Percentiles rank a stretch among this genome's conserved stretches.
These are phyloP conservation scores for Ilyonectria destructans DNA, from an alignment of 2,329 filamentous ascomycete genomes.

Conservation along the genomic window DNA sequence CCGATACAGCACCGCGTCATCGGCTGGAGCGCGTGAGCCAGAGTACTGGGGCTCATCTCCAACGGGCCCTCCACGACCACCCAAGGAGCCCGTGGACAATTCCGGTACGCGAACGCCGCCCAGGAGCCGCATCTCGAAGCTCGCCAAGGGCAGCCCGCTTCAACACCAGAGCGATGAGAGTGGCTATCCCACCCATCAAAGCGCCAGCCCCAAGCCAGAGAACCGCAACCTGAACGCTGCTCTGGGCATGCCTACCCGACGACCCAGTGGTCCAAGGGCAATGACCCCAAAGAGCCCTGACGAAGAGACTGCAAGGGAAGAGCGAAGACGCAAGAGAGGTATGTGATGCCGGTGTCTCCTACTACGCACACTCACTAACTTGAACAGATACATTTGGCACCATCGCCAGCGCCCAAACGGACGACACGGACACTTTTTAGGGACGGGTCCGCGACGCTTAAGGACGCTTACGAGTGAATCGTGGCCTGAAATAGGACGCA, in stretches of 20 bases:
- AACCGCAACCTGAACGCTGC: slow-evolving; percentile 72
- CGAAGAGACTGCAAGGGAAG: slow-evolving; percentile 63
- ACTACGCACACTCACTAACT: slow-evolving; percentile 26
- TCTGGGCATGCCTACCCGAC: slow-evolving; percentile 66
- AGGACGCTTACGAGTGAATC: slow-evolving; percentile 23
- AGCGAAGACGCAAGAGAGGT: slow-evolving; percentile 73
- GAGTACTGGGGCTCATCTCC: slow-evolving; percentile 65
- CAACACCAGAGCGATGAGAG: slow-evolving; percentile 71
- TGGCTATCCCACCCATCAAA: slow-evolving; percentile 69
- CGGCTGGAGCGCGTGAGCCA: slow-evolving; percentile 52
- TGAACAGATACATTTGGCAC: slow-evolving; percentile 56
- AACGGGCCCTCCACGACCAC: slow-evolving; percentile 70
- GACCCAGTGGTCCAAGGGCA: slow-evolving; percentile 72
- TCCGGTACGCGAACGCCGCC: slow-evolving; percentile 63
- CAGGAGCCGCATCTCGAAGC: slow-evolving; percentile 65
- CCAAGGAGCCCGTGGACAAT: slow-evolving; percentile 73
- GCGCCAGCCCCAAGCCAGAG: slow-evolving; percentile 70
- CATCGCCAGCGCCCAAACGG: slow-evolving; percentile 54
- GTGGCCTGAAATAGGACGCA: slow-evolving; percentile 26
- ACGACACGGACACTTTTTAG: slow-evolving; percentile 59
- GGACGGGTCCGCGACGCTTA: slow-evolving; percentile 22
- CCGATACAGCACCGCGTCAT: slow-evolving; percentile 65
- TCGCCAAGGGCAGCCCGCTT: slow-evolving; percentile 70
- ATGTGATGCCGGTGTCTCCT: slow-evolving; percentile 42
- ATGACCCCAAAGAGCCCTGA: slow-evolving; percentile 73